Evolutionary conservation across 495 filamentous ascomycete genomes (phyloP).

Genomic region (Haplographium delicatum): DNA sequence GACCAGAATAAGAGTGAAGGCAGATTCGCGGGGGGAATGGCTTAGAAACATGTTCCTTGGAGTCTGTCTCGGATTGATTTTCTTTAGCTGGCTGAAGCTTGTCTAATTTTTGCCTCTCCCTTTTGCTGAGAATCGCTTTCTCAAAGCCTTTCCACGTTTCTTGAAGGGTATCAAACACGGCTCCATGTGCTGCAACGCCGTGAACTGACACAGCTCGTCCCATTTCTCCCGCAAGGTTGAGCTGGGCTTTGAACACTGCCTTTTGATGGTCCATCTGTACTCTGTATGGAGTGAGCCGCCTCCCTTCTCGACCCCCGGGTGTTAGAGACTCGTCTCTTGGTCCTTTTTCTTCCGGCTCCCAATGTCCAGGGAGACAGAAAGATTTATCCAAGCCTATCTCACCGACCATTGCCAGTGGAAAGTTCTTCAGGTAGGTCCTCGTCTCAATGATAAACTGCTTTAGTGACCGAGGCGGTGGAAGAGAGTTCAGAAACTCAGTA

Average conservation of each 20-base stretch:
- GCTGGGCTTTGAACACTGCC: slow-evolving; percentile 68
- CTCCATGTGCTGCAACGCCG: slow-evolving; percentile 86
- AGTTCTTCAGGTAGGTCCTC: slow-evolving; percentile 51
- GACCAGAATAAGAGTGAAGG: slow-evolving; percentile 87
- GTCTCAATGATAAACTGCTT: slow-evolving; percentile 62
- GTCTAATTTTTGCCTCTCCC: slow-evolving; percentile 47
- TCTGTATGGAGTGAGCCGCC: slow-evolving; percentile 63
- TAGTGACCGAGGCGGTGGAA: slow-evolving; percentile 69
- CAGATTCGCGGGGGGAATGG: slow-evolving; percentile 89
- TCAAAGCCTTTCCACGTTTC: slow-evolving; percentile 82
- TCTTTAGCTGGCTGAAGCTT: slow-evolving; percentile 31
- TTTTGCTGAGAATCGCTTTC: slow-evolving; percentile 57
- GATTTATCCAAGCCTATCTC: slow-evolving; percentile 85
- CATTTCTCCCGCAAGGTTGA: slow-evolving; percentile 80
- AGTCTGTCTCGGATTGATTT: slow-evolving; percentile 23
- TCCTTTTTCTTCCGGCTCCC: slow-evolving; percentile 47
- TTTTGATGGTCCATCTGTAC: slow-evolving; percentile 78
- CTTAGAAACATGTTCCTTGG: slow-evolving; percentile 15
- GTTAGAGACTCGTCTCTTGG: slow-evolving; percentile 54
- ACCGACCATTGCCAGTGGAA: slow-evolving; percentile 71
- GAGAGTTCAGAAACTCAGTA: slow-evolving; percentile 52
- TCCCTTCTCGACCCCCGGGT: slow-evolving; percentile 77
- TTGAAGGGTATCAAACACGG: slow-evolving; percentile 68
- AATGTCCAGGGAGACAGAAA: slow-evolving; percentile 72
- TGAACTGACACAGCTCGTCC: slow-evolving; percentile 79